phyloP scores from a whole-genome alignment of 768 basidiomycete genomes.

The Mycena chlorophos region DNA sequence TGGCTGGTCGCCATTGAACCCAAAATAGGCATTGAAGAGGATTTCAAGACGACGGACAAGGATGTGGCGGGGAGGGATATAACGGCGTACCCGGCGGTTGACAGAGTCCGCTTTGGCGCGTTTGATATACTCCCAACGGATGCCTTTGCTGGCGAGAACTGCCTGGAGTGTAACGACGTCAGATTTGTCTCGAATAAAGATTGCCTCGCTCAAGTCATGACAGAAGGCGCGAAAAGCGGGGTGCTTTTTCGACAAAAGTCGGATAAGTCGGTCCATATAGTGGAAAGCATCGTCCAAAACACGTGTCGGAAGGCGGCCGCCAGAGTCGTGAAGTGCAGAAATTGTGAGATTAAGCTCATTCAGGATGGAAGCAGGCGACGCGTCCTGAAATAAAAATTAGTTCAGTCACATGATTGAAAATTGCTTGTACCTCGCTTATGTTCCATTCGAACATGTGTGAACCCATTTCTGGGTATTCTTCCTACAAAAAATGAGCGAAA shows the following conservation, averaged over 20 bases:
- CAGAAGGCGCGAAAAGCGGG: slow-evolving; percentile 10
- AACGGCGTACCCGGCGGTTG: neutral
- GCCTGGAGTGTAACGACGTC: neutral
- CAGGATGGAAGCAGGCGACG: neutral
- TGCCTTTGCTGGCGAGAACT: neutral
- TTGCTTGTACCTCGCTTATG: neutral
- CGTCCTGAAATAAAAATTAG: neutral
- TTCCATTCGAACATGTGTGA: too few species aligned
- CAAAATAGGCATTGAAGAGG: neutral
- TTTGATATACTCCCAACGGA: neutral
- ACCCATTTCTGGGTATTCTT: too few species aligned
- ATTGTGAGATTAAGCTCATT: neutral
- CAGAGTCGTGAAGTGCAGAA: neutral
- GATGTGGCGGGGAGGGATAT: neutral
- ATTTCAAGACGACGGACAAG: neutral
- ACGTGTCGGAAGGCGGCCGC: neutral
- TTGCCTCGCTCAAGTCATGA: slow-evolving; percentile 10
- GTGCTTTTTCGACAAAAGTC: slow-evolving; percentile 11
- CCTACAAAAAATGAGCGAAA: neutral
- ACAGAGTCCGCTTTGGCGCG: neutral
- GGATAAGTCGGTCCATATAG: slow-evolving; percentile 6
- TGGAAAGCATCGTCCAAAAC: slow-evolving; percentile 13
- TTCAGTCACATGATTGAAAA: neutral
- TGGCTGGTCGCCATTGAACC: neutral
- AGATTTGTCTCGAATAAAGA: slow-evolving; percentile 11